Evolutionary conservation across 2,329 filamentous ascomycete genomes (phyloP).

Genomic region (Diplodia seriata): DNA sequence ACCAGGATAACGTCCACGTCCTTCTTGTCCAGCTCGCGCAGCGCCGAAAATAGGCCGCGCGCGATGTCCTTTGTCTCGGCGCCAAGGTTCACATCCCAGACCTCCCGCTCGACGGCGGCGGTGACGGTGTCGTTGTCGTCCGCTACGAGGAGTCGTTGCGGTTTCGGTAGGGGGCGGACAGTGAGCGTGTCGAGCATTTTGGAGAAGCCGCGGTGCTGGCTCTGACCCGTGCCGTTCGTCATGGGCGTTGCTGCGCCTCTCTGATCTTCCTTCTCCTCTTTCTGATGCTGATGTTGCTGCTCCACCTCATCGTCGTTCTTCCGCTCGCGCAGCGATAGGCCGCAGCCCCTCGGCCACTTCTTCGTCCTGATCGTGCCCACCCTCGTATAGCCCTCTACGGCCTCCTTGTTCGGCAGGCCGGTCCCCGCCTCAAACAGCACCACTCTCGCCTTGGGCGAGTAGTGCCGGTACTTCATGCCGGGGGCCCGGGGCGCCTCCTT

Average conservation of each 20-base stretch:
- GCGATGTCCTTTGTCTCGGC: constrained; percentile 75
- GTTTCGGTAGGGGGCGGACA: constrained; percentile 12
- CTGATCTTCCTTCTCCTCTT: neutral
- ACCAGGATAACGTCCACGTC: constrained; percentile 86
- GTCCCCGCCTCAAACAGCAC: constrained; percentile 74
- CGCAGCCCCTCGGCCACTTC: constrained; percentile 39
- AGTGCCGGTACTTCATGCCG: constrained; percentile 99
- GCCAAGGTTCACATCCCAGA: constrained; percentile 78
- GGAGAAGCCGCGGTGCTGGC: constrained; percentile 34
- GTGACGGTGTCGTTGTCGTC: too few species aligned
- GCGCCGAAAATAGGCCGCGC: constrained; percentile 83
- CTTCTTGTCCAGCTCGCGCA: constrained; percentile 82
- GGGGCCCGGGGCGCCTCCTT: constrained; percentile 76
- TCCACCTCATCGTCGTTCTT: neutral
- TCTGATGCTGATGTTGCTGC: neutral
- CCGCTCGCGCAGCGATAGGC: constrained; percentile 8
- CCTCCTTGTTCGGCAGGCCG: constrained; percentile 41
- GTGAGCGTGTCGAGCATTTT: constrained; percentile 46
- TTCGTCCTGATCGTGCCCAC: constrained; percentile 52
- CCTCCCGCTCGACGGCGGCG: constrained; percentile 34
- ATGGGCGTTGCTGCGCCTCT: neutral
- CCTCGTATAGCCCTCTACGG: constrained; percentile 37
- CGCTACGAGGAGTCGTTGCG: constrained; percentile 9
- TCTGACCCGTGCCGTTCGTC: constrained; percentile 1
- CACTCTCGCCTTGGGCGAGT: constrained; percentile 87